Evolutionary conservation across 768 basidiomycete species (phyloP), one percentile per base, ranked within the genome.

Genomic region (Hygrocybe coccinea): DNA sequence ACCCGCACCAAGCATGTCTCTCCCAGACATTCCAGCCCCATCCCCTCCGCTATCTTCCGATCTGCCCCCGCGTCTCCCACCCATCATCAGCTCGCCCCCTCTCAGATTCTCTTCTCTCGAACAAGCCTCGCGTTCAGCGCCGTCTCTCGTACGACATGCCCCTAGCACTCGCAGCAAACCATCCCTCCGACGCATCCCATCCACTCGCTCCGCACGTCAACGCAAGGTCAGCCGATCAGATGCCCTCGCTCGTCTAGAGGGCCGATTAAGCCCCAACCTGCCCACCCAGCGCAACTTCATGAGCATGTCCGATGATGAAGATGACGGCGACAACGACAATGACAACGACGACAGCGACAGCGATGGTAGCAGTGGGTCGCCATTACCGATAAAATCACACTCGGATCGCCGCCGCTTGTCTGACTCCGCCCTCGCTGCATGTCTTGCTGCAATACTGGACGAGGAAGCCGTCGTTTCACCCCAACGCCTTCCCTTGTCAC

Each of bases 1-100:
- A 34, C 58, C 52, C 14, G 61, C 46, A 14, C 59, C 49, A 5
- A 29, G 25, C 17, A 6, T 44, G 2, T 57, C 56, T 25, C 52
- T 56, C 21, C 56, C 56, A 15, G 38, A 33, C 24, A 5, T 54
- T 15, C 52, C 52, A 29, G 29, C 29, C 8, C 29, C 4, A 29
- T 8, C 38, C 22, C 29, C 29, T 53, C 21, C 60, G 62, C 29
- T 43, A 41, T 0, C 37, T 52, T 2, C 29, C 57, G 35, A 14
- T 56, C 6, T 56, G 59, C 15, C 71, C 73, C 51, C 67, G 72
- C 22, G 36, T 71, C 2, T 76, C 72, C 6, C 75, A 9, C 41
- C 53, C 43, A 44, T 47, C 19, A 4, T 19, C 25, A 29, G 15
- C 3, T 22, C 53, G 7, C 29, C 53, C 34, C 53, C 53, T 6